These are phyloP conservation scores for Zygosaccharomyces pseudobailii DNA, from an alignment of 1,139 yeast genomes.

Conservation along the genomic window DNA sequence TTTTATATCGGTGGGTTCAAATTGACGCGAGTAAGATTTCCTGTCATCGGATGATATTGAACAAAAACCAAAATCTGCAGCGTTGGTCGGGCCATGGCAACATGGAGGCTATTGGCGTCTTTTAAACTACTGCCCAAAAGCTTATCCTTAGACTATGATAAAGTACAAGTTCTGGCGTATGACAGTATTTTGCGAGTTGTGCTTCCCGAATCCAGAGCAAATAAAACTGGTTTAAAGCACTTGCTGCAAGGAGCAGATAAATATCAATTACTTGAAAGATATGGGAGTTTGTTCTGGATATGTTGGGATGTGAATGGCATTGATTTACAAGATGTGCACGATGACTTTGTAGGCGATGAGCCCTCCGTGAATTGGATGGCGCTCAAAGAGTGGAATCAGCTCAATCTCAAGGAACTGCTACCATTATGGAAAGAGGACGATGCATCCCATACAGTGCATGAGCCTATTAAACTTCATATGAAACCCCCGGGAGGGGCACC, in stretches of 20 bases:
- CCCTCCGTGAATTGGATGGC: conserved; percentile 1
- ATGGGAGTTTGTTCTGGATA: conserved; percentile 18
- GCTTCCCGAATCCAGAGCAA: not conserved
- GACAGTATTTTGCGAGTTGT: conserved; percentile 11
- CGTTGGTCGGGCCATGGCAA: conserved; percentile 13
- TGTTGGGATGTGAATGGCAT: conserved; percentile 12
- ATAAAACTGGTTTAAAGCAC: conserved; percentile 6
- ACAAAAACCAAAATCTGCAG: not conserved
- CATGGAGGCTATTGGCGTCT: conserved; percentile 19
- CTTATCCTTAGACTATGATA: conserved; percentile 4
- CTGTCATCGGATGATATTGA: not conserved
- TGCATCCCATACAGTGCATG: not conserved
- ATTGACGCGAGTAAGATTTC: not conserved
- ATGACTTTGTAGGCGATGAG: conserved; percentile 1
- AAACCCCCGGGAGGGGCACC: conserved; percentile 14
- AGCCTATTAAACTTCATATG: conserved; percentile 16
- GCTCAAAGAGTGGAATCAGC: conserved; percentile 14
- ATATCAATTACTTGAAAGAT: conserved; percentile 17
- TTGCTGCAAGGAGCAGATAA: conserved; percentile 4
- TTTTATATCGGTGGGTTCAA: conserved; percentile 1
- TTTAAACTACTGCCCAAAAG: conserved; percentile 12
- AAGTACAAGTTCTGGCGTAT: conserved; percentile 7
- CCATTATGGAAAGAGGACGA: conserved; percentile 19
- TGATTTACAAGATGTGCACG: not conserved
- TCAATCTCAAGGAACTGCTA: conserved; percentile 15